These are phyloP conservation scores for Raphanus hybrid DNA, from an alignment of 441 rosid genomes.

Conservation along the genomic window DNA sequence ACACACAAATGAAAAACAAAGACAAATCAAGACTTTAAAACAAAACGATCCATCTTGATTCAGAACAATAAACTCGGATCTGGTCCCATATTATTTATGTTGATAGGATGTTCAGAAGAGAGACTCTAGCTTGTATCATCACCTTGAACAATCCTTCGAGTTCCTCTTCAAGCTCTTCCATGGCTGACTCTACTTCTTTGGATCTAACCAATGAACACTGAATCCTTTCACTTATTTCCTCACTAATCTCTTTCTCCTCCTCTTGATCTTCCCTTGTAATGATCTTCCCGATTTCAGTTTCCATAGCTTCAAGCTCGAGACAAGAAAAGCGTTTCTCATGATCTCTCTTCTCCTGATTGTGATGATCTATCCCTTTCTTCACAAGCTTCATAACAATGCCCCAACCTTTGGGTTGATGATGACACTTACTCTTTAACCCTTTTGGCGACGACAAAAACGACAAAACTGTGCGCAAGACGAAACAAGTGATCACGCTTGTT, in stretches of 20 bases:
- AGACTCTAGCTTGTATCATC: constrained; percentile 48
- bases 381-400: constrained; percentile 52
- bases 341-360: constrained; percentile 19
- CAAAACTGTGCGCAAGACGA: constrained; percentile 50
- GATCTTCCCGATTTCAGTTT: constrained; percentile 45
- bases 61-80: constrained; percentile 16
- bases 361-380: constrained; percentile 46
- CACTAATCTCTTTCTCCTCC: constrained; percentile 15
- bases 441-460: constrained; percentile 48
- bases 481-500: constrained; percentile 49
- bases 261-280: constrained; percentile 33
- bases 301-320: constrained; percentile 55
- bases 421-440: constrained; percentile 41
- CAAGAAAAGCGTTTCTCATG: constrained; percentile 29
- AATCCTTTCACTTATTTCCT: constrained; percentile 41
- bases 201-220: constrained; percentile 44
- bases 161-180: constrained; percentile 58
- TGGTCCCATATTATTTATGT: constrained; percentile 23
- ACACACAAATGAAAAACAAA: constrained; percentile 1
- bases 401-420: constrained; percentile 45
- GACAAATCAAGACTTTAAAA: not conserved
- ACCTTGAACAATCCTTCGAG: constrained; percentile 61
- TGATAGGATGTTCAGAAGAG: constrained; percentile 61
- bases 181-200: constrained; percentile 48
- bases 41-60: constrained; percentile 6